Base-by-base conservation (phyloP, 306 rosid genomes). In the Prunus mume region DNA sequence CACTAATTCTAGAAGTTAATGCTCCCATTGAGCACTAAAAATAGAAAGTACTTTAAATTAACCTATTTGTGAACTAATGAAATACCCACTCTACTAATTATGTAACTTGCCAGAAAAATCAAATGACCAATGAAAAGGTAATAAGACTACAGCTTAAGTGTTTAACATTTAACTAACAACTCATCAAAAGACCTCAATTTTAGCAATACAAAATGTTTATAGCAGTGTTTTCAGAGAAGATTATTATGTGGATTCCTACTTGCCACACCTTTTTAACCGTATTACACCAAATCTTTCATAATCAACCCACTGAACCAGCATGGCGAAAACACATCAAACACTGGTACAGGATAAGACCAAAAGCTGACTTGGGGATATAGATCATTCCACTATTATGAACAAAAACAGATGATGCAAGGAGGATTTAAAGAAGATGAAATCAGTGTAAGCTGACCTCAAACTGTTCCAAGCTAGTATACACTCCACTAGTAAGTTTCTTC, bases 391-490 rank as follows among this genome's bases (percentile, higher is more conserved):
- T 19, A 41, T 41, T 68, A 38, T 6, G 9, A 38, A 38, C 9
- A 38, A 51, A 51, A 57, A 34, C 50, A 3, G 12, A 15, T 3
- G 18, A 56, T 14, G 51, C 50, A 79, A 71, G 12, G 32, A 75
- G 71, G 52, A 34, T 30, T 51, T 20, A 54, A 73, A 30, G 71
- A 75, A 72, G 50, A 58, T 56, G 41, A n/a, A 62, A 72, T 47
- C 25, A 32, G 11, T 20, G 17, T 5, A 54, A 27, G 64, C 90
- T 47, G 46, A 90, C 94, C 91, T 90, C 94, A 72, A 90, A 90
- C 73, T 80, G 85, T 77, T 90, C 94, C 86, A 90, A 76, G 78
- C 20, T 80, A 74, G 76, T 66, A 84, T 90, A 87, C 61, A 74
- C 81, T 76, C 83, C 91, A 71, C 76, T 32, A 50, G 77, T 22